These are phyloP conservation scores for Raphidocelis subcapitata DNA, from an alignment of 139 green algal species.

Conservation along the genomic window DNA sequence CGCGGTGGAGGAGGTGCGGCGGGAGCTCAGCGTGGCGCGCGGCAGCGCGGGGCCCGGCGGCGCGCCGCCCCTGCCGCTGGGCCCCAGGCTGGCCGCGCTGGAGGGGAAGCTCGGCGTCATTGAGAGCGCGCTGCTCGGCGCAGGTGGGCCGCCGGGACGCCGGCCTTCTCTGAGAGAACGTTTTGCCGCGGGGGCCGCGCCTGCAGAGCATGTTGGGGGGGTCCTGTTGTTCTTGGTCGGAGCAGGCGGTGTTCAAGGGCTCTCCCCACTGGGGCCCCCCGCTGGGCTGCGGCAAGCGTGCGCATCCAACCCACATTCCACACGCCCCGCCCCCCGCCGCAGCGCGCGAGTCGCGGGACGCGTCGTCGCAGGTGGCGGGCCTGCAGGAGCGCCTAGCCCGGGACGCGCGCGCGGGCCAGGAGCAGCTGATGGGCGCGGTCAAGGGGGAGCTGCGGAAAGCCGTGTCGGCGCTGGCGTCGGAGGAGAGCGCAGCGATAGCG, in stretches of 20 bases:
- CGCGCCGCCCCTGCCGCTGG: no score
- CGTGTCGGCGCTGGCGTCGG: conserved; percentile 20
- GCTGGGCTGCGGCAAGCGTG: neutral
- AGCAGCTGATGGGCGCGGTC: conserved; percentile 30
- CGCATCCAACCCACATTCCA: neutral
- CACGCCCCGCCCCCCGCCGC: neutral
- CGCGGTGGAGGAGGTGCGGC: conserved; percentile 37
- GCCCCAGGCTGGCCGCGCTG: conserved; percentile 27
- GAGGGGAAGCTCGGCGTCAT: conserved; percentile 37
- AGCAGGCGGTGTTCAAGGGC: neutral
- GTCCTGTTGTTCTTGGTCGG: neutral
- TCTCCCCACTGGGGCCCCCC: neutral
- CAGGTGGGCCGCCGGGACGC: conserved; percentile 22
- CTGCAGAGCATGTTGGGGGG: no score
- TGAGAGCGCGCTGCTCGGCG: conserved; percentile 35
- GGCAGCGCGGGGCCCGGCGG: conserved; percentile 22
- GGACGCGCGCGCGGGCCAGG: conserved; percentile 25
- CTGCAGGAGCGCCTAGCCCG: conserved; percentile 31
- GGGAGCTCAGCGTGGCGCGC: conserved; percentile 26
- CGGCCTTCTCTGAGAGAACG: neutral
- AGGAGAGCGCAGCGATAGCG: conserved; percentile 37
- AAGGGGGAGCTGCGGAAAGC: conserved; percentile 35
- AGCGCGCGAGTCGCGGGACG: conserved; percentile 43
- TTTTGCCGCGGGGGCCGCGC: neutral
- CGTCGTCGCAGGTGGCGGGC: conserved; percentile 20